Evolutionary conservation across 176 grass and related monocot genomes (phyloP).

Genomic region (Oryza meridionalis): DNA sequence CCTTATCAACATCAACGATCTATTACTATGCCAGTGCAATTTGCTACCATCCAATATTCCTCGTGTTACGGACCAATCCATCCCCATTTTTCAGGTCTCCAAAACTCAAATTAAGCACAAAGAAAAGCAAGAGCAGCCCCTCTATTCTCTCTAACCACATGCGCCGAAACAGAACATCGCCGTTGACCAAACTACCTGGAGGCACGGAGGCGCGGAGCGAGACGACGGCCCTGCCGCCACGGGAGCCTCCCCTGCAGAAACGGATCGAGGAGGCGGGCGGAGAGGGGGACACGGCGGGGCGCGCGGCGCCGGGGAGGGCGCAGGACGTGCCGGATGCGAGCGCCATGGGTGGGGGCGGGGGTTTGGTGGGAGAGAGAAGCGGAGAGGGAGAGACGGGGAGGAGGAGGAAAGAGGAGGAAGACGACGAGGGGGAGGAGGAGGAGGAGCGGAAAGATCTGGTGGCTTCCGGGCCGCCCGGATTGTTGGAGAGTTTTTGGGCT

Average conservation of each 20-base stretch:
- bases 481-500: slow-evolving; percentile 25
- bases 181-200: slow-evolving; percentile 38
- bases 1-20: background rate
- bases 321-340: slow-evolving; percentile 47
- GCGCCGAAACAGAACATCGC: background rate
- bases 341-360: slow-evolving; percentile 38
- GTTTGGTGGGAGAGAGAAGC: background rate
- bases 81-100: background rate
- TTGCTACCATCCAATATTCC: background rate
- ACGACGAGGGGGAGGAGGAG: background rate
- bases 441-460: slow-evolving; percentile 26
- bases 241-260: slow-evolving; percentile 3
- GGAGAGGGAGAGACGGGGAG: background rate
- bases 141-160: no score
- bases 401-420: slow-evolving; percentile 7
- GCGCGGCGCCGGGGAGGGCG: slow-evolving; percentile 12
- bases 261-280: slow-evolving; percentile 37
- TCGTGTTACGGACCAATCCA: background rate
- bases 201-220: slow-evolving; percentile 29
- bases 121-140: background rate
- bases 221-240: slow-evolving; percentile 1
- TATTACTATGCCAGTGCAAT: background rate
- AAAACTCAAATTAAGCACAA: no score
- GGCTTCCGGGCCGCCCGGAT: slow-evolving; percentile 21
- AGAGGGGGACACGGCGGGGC: slow-evolving; percentile 17